Conservation (phyloP, 148 eudicot species). For the Pouteria glomerata region DNA sequence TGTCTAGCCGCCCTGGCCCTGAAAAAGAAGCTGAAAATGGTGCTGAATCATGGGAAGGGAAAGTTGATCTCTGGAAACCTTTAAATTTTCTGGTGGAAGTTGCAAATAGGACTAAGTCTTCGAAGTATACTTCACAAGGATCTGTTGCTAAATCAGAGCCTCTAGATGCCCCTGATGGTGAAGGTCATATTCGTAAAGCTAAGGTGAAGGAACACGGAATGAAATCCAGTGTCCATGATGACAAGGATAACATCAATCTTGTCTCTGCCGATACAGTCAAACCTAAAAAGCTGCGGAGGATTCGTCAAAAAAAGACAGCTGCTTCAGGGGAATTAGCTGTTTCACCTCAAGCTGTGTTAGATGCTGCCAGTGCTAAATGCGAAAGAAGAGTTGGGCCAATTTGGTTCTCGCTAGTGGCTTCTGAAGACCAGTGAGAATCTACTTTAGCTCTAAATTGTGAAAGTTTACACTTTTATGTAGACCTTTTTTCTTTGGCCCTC, state of each 20-base stretch:
- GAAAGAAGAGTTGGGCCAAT: constrained; percentile 50
- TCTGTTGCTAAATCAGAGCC: constrained; percentile 49
- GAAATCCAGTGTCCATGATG: constrained; percentile 38
- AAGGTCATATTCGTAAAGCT: constrained; percentile 28
- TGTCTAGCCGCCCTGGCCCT: constrained; percentile 36
- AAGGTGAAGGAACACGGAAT: constrained; percentile 48
- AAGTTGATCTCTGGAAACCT: constrained; percentile 79
- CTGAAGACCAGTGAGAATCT: constrained; percentile 61
- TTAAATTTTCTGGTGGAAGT: constrained; percentile 82
- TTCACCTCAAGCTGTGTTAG: constrained; percentile 44
- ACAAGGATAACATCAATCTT: constrained; percentile 27
- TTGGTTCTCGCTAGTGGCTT: constrained; percentile 82
- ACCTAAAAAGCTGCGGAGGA: constrained; percentile 45
- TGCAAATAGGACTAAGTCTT: constrained; percentile 76
- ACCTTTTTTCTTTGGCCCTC: neutral
- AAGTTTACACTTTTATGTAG: neutral
- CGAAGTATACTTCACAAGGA: constrained; percentile 56
- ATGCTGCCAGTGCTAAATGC: constrained; percentile 28
- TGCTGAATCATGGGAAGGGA: constrained; percentile 52
- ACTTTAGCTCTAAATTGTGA: neutral
- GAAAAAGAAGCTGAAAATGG: constrained; percentile 39
- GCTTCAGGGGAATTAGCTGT: constrained; percentile 30
- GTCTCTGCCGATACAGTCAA: constrained; percentile 34
- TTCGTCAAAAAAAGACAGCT: constrained; percentile 34
- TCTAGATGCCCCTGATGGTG: constrained; percentile 28